phyloP scores from a whole-genome alignment of 345 rosid genomes.

The Viola odorata region DNA sequence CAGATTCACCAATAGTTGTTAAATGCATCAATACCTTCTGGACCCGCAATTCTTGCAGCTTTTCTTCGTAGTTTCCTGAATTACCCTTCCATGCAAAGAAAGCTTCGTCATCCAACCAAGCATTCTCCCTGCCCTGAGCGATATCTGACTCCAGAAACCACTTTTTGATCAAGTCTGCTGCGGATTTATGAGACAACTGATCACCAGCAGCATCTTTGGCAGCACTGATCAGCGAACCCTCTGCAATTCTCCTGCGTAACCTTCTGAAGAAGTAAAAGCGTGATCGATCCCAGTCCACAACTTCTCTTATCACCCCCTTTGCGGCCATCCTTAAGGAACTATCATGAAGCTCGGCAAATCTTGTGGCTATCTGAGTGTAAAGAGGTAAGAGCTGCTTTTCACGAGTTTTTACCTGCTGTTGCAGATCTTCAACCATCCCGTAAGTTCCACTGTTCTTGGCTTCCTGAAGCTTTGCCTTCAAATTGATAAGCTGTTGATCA shows the following conservation, averaged over 20 bases:
- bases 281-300: slow-evolving; percentile 74
- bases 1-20: slow-evolving; percentile 57
- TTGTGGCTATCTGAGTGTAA: slow-evolving; percentile 89
- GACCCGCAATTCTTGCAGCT: slow-evolving; percentile 62
- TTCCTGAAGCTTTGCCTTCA: slow-evolving; percentile 65
- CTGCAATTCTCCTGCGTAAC: slow-evolving; percentile 66
- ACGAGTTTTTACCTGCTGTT: slow-evolving; percentile 64
- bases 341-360: slow-evolving; percentile 93
- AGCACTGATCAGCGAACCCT: slow-evolving; percentile 55
- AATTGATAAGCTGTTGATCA: slow-evolving; percentile 56
- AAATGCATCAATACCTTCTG: slow-evolving; percentile 70
- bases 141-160: slow-evolving; percentile 71
- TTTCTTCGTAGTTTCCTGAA: slow-evolving; percentile 47
- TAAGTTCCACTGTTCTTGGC: slow-evolving; percentile 45
- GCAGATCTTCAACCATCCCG: slow-evolving; percentile 44
- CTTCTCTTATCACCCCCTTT: slow-evolving; percentile 85
- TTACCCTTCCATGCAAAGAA: slow-evolving; percentile 81
- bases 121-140: slow-evolving; percentile 49
- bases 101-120: slow-evolving; percentile 73
- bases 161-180: slow-evolving; percentile 52
- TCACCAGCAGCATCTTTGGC: slow-evolving; percentile 67
- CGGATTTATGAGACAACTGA: slow-evolving; percentile 55
- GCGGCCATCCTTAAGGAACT: slow-evolving; percentile 92
- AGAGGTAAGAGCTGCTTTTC: slow-evolving; percentile 86
- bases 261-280: slow-evolving; percentile 70